Percentiles rank a stretch among this genome's conserved stretches.
phyloP scores from a whole-genome alignment of 1,284 basidiomycete species.

The Ganoderma lucidum region DNA sequence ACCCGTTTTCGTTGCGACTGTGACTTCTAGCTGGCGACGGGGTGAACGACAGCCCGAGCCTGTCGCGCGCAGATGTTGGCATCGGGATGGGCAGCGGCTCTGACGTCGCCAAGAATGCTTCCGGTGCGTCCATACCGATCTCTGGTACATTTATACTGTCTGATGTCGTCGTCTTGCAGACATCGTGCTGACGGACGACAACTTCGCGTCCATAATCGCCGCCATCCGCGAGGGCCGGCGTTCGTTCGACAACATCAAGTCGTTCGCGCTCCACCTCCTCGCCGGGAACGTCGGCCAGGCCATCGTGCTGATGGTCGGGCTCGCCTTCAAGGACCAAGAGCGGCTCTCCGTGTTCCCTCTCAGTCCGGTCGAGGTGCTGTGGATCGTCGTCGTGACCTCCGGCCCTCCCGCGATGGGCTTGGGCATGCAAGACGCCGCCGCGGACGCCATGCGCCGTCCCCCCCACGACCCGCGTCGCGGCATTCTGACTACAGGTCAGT shows the following conservation, averaged over 20 bases:
- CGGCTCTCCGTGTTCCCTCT: conserved; percentile 72
- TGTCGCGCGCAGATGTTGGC: neutral
- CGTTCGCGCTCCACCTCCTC: conserved; percentile 57
- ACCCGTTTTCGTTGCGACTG: neutral
- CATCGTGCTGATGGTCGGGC: conserved; percentile 65
- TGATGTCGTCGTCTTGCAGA: neutral
- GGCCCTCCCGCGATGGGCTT: conserved; percentile 67
- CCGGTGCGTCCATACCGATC: neutral
- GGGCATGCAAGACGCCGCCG: conserved; percentile 63
- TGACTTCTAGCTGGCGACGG: neutral
- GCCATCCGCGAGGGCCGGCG: conserved; percentile 72
- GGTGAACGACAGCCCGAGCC: neutral
- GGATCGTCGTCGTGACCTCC: conserved; percentile 60
- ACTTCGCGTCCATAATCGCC: conserved; percentile 75
- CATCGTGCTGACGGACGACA: conserved; percentile 71
- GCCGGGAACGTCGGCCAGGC: conserved; percentile 71
- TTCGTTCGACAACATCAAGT: conserved; percentile 54
- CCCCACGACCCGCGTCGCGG: conserved; percentile 58
- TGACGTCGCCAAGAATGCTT: neutral
- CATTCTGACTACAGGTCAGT: conserved; percentile 46
- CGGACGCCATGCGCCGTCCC: conserved; percentile 64
- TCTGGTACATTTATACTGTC: neutral
- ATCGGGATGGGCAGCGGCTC: neutral
- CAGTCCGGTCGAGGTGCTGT: conserved; percentile 62
- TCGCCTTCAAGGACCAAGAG: conserved; percentile 69